phyloP scores from a whole-genome alignment of 192 early-diverging fungal genomes.

The Podochytrium sp. region DNA sequence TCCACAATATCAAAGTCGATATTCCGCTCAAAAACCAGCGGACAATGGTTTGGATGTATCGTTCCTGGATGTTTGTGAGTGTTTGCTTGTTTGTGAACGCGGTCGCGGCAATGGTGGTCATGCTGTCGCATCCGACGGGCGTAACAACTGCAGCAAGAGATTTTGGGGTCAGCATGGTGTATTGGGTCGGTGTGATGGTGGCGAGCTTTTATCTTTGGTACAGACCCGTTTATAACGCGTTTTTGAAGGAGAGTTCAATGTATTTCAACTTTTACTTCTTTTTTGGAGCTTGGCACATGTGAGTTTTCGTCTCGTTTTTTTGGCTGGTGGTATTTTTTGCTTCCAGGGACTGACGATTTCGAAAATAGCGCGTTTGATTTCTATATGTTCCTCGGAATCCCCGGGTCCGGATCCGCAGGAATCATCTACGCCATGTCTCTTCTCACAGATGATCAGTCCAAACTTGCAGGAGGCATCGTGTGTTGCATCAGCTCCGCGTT shows the following conservation, averaged over 20 bases:
- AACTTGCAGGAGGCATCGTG: not conserved
- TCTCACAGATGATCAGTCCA: not conserved
- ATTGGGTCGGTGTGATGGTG: conserved; percentile 6
- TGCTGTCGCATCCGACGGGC: conserved; percentile 24
- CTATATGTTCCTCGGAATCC: conserved; percentile 22
- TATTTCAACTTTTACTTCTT: conserved; percentile 31
- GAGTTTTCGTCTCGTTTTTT: conserved; percentile 2
- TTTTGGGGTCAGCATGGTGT: conserved; percentile 28
- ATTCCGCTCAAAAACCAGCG: conserved; percentile 13
- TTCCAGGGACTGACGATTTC: no score
- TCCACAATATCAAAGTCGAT: conserved; percentile 34
- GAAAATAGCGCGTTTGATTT: conserved; percentile 12
- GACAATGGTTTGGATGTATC: conserved; percentile 20
- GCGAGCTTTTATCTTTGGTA: conserved; percentile 32
- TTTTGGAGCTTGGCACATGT: conserved; percentile 24
- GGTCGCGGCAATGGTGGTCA: conserved; percentile 9
- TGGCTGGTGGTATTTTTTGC: not conserved
- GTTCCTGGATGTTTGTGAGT: not conserved
- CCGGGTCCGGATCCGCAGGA: conserved; percentile 20
- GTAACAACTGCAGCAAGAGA: conserved; percentile 29
- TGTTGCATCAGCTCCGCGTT: not conserved
- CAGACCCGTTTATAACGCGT: conserved; percentile 27
- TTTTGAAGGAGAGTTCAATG: conserved; percentile 29
- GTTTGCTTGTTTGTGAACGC: conserved; percentile 5
- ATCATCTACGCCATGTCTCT: conserved; percentile 32